Base-by-base conservation (phyloP, 495 filamentous ascomycete species). In the Tuber umbilicatum region DNA sequence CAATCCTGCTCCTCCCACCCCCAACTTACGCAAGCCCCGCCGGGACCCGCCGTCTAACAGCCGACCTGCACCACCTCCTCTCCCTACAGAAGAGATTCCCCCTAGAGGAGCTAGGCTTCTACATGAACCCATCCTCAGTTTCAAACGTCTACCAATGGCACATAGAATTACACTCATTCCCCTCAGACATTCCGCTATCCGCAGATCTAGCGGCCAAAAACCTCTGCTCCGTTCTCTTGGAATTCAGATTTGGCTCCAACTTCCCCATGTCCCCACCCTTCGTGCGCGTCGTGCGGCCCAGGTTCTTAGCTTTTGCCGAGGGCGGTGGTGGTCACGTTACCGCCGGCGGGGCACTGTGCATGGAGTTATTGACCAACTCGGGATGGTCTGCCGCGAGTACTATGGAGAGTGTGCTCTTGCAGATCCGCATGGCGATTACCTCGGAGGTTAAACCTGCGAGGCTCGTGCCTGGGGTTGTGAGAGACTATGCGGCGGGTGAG, bases 291-390 rank as follows among this genome's bases (percentile, higher is more conserved):
- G 88, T 97, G 73, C 88, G 91, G 19, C 94, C 94, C 0, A 89
- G 90, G 12, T 96, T 97, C 83, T 83, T 93, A 47, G 84, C 87
- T 17, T 93, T 94, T 81, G 80, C 83, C 67, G 64, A 84, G 7
- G 93, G 93, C 17, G 94, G 94, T 37, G 94, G 94, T 31, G 94
- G 94, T 2, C 94, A 97, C 82, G 91, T 97, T 73, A 97, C 94
- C 0, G 81, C 84, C n/a, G 94, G 94, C 4, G 94, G 94, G 1
- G 91, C 94, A 1, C 86, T 97, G 83, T 97, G 94, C 83, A 94
- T 97, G 92, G 91, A 97, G 83, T 86, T 97, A 10, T 87, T 97
- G 47, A 97, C 94, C 3, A 91, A 90, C 79, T 86, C 88, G 16
- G 94, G 94, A 19, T 97, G 94, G 94, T 88, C 86, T 23, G 89